These are phyloP conservation scores for Friedmanniomyces endolithicus DNA, from an alignment of 495 filamentous ascomycete genomes.

Conservation along the genomic window DNA sequence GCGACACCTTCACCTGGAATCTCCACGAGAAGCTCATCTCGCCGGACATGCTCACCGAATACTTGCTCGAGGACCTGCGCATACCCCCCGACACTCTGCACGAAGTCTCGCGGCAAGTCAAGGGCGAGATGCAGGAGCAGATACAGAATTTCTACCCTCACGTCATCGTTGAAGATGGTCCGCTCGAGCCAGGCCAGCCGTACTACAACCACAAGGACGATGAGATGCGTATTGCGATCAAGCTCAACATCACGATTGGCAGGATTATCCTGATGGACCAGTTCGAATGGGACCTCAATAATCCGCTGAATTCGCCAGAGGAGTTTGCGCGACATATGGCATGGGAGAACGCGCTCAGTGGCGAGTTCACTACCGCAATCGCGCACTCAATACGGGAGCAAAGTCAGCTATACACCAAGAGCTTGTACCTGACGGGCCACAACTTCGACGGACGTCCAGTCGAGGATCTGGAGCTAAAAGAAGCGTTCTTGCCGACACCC, in stretches of 20 bases:
- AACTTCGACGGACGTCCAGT: slow-evolving; percentile 89
- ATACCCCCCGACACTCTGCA: slow-evolving; percentile 51
- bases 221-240: slow-evolving; percentile 91
- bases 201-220: slow-evolving; percentile 96
- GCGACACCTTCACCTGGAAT: slow-evolving; percentile 98
- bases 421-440: slow-evolving; percentile 83
- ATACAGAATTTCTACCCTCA: slow-evolving; percentile 87
- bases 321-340: slow-evolving; percentile 86
- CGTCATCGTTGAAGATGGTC: slow-evolving; percentile 75
- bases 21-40: slow-evolving; percentile 76
- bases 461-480: slow-evolving; percentile 75
- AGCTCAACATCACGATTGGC: slow-evolving; percentile 95
- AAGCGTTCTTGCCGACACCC: slow-evolving; percentile 77
- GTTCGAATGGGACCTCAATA: slow-evolving; percentile 98
- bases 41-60: slow-evolving; percentile 69
- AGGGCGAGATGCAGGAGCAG: slow-evolving; percentile 75
- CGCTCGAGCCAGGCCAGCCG: slow-evolving; percentile 77
- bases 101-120: slow-evolving; percentile 62
- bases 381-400: slow-evolving; percentile 96
- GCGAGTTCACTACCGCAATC: slow-evolving; percentile 94
- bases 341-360: slow-evolving; percentile 77
- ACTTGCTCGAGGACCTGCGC: slow-evolving; percentile 83
- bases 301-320: slow-evolving; percentile 81
- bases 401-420: slow-evolving; percentile 81
- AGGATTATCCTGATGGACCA: slow-evolving; percentile 90